Base-by-base conservation (phyloP, 768 basidiomycete species). In the Mycena rebaudengoi region DNA sequence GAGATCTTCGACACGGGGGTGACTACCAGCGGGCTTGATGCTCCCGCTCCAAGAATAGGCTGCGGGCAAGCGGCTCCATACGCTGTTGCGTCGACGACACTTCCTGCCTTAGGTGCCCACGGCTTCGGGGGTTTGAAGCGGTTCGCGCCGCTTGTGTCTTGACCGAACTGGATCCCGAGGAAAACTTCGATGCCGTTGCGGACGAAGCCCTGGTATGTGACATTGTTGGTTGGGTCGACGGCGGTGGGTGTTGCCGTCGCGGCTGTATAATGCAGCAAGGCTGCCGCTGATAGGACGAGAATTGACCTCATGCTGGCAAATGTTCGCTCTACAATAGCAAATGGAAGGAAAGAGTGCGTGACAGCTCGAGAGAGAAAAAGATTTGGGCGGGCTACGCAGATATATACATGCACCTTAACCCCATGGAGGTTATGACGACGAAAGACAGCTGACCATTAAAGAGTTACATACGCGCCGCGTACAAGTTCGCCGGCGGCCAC, bases 201-300 rank as follows among this genome's bases (percentile, higher is more conserved):
- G 35, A 37, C 35, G 35, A 37, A 18, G 35, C 35, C 35, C 18
- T 37, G 35, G 35, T 37, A 37, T 37, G 35, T 37, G 35, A 37
- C 49, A 51, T 51, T 51, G 32, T 51, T 35, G 33, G 32, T 51
- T 23, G 32, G 16, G 49, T 51, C 21, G 33, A 51, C 33, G 49
- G 33, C 49, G 49, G 16, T 51, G 49, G 49, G 49, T 11, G 49
- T 51, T 51, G 49, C 49, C 32, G 49, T 51, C 33, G 37, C 49
- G 49, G 49, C 30, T 51, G 49, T 51, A 51, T 51, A 37, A 13
- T 35, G 49, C 49, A 51, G 49, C 32, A 51, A 37, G 33, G 49
- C 49, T 51, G 49, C 49, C n/a, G n/a, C n/a, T n/a, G n/a, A n/a
- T n/a, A n/a, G n/a, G n/a, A n/a, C n/a, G n/a, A n/a, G n/a, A n/a